Percentiles rank a stretch among this genome's conserved stretches.
Conservation (phyloP, 164 flowering plant species). For the Magnolia sinica region DNA sequence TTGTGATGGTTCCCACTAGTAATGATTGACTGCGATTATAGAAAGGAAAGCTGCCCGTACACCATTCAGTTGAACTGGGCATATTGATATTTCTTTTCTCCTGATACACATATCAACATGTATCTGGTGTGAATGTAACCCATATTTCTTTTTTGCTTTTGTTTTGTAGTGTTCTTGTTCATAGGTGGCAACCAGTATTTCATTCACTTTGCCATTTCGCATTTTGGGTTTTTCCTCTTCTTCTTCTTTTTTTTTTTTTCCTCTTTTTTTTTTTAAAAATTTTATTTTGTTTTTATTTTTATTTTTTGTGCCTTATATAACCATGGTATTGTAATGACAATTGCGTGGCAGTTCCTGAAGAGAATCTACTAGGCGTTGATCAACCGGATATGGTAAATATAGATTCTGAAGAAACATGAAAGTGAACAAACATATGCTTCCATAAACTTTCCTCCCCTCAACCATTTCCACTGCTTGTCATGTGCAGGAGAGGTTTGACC, state of each 20-base stretch:
- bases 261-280: too few species aligned
- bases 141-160: background rate
- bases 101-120: too few species aligned
- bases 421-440: background rate
- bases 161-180: too few species aligned
- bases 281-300: too few species aligned
- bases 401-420: background rate
- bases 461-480: background rate
- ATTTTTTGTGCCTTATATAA: too few species aligned
- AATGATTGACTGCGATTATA: too few species aligned
- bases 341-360: constrained; percentile 77
- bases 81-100: too few species aligned
- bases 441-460: constrained; percentile 1
- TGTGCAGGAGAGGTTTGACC: constrained; percentile 79
- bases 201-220: background rate
- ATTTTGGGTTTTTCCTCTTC: background rate
- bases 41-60: too few species aligned
- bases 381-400: constrained; percentile 65
- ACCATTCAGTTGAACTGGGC: too few species aligned
- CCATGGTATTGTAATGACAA: background rate
- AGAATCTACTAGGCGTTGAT: constrained; percentile 64
- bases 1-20: too few species aligned
- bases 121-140: background rate
- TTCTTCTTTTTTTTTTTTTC: background rate
- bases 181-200: too few species aligned